Conservation (phyloP, 768 basidiomycete genomes). For the Leccinum disarticulatum region DNA sequence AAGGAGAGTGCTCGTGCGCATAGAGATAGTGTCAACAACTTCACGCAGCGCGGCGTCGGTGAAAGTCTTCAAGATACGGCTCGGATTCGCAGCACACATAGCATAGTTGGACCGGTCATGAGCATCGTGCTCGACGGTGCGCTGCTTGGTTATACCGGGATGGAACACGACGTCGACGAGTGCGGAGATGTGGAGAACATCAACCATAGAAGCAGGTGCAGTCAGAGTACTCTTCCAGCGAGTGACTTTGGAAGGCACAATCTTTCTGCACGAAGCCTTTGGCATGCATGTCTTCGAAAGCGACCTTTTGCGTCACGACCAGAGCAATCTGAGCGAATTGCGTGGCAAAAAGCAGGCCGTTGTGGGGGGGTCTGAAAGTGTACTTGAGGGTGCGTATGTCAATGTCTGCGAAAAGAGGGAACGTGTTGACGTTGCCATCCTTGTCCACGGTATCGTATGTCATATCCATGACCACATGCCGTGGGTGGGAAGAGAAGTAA, state of each 20-base stretch:
- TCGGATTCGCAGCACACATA: slow-evolving; percentile 99
- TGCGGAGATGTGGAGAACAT: slow-evolving; percentile 93
- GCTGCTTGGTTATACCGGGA: slow-evolving; percentile 99
- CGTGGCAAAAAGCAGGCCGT: slow-evolving; percentile 93
- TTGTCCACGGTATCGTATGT: slow-evolving; percentile 96
- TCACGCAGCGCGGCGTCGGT: slow-evolving; percentile 93
- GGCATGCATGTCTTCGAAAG: slow-evolving; percentile 96
- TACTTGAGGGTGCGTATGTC: slow-evolving; percentile 92
- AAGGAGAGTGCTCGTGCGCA: slow-evolving; percentile 74
- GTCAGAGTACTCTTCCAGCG: slow-evolving; percentile 91
- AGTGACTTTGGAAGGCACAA: slow-evolving; percentile 96
- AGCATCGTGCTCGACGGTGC: slow-evolving; percentile 94
- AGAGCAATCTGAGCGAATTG: slow-evolving; percentile 99
- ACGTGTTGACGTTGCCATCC: slow-evolving; percentile 93
- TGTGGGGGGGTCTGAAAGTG: slow-evolving; percentile 91
- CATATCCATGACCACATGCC: slow-evolving; percentile 99
- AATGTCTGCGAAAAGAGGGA: slow-evolving; percentile 95
- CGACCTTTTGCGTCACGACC: slow-evolving; percentile 97
- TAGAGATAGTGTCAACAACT: slow-evolving; percentile 89
- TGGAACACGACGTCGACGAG: slow-evolving; percentile 99
- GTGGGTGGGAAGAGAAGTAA: slow-evolving; percentile 92
- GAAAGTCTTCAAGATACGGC: slow-evolving; percentile 75
- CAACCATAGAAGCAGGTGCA: slow-evolving; percentile 95
- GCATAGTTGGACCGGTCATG: slow-evolving; percentile 94
- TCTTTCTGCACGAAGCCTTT: slow-evolving; percentile 93